Evolutionary conservation across 1,284 basidiomycete genomes (phyloP), one percentile per base, ranked within the genome.

Genomic region (Malassezia sympodialis): DNA sequence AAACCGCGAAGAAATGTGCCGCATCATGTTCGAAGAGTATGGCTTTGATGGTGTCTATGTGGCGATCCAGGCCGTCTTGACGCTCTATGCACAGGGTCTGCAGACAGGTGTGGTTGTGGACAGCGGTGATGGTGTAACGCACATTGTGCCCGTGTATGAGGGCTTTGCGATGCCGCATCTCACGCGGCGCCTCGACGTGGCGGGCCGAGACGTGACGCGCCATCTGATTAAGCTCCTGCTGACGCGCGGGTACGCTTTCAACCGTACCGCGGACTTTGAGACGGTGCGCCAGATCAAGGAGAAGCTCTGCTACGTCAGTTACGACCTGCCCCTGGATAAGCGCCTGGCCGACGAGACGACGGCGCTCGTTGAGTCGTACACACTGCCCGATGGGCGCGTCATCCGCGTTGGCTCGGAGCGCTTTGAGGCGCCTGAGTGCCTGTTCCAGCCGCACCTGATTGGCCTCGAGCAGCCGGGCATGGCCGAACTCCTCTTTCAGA

Each of bases 11-110:
- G 81, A 83, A 73, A 96, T 98, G 91, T 86, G 84, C 59, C 85
- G 98, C 77, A 89, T 96, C 74, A 98, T 99, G 93, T 96, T 98
- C 75, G 94, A 99, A 78, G 87, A 94, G 68, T 99, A 96, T 76
- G 89, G 89, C 5, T 96, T 98, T 71, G 85, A 85, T 21, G 88
- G 90, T 0, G 89, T 98, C 56, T 98, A 98, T 75, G 85, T 99
- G 1, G 93, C 93, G 21, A 96, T 99, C 65, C 94, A 99, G 79
- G 94, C 93, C 4, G 94, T 99, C 41, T 79, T 99, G 73, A 98
- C 94, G 8, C 80, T 98, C 14, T 96, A 96, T 75, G 93, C 93
- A 12, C 93, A 96, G 34, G 93, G 94, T 79, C 80, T 98, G 45
- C 93, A 90, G 56, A 98, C 93, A 5, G 93, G 93, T 61, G 91